phyloP scores from a whole-genome alignment of 768 basidiomycete genomes.

The Suillus subluteus region DNA sequence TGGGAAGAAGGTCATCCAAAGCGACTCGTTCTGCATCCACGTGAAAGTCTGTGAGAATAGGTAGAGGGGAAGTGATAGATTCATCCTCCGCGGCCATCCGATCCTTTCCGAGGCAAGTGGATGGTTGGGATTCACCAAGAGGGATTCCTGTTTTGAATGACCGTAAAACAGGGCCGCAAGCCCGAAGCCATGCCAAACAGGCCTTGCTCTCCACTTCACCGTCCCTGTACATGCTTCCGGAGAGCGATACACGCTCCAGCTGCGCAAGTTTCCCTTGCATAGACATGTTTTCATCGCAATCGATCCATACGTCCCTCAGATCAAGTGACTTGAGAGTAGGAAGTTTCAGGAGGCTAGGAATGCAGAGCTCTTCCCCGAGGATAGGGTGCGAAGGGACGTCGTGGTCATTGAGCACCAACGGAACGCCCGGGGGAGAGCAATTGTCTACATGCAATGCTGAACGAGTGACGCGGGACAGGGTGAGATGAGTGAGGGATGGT shows the following conservation, averaged over 20 bases:
- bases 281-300: conserved; percentile 32
- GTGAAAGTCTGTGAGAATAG: conserved; percentile 25
- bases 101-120: neutral
- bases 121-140: conserved; percentile 21
- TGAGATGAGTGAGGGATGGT: conserved; percentile 56
- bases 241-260: conserved; percentile 29
- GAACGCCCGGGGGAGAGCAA: conserved; percentile 45
- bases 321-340: conserved; percentile 62
- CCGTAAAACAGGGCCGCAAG: conserved; percentile 24
- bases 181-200: conserved; percentile 28
- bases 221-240: conserved; percentile 35
- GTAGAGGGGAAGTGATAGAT: neutral
- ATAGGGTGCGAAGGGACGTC: conserved; percentile 59
- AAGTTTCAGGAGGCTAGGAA: conserved; percentile 69
- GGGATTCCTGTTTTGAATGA: conserved; percentile 27
- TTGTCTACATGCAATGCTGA: conserved; percentile 68
- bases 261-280: conserved; percentile 15
- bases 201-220: conserved; percentile 24
- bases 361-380: conserved; percentile 58
- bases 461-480: conserved; percentile 66
- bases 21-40: conserved; percentile 31
- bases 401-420: conserved; percentile 62
- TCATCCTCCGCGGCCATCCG: neutral
- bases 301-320: conserved; percentile 74
- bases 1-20: conserved; percentile 26